Evolutionary conservation across 805 yeast genomes (phyloP).

Genomic region (Candida arabinofermentans): DNA sequence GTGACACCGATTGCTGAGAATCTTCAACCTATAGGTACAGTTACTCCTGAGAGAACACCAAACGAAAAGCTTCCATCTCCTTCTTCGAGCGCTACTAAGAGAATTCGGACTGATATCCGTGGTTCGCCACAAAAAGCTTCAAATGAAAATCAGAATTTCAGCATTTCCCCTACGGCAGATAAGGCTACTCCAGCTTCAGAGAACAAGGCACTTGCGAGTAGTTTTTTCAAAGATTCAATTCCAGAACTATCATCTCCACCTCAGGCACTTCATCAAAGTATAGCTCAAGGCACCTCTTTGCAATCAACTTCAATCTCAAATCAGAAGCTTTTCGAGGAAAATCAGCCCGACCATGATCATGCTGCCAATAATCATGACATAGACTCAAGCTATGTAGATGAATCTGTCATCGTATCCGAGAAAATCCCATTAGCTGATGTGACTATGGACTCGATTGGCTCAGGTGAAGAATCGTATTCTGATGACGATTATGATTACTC

Average conservation of each 20-base stretch:
- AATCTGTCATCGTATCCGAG: slow-evolving; percentile 24
- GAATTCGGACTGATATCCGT: slow-evolving; percentile 15
- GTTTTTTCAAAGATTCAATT: too few relatives aligned
- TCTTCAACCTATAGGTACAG: neutral
- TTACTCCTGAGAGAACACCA: slow-evolving; percentile 8
- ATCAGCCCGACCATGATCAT: neutral
- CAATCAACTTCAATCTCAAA: too few relatives aligned
- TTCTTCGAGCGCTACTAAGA: slow-evolving; percentile 15
- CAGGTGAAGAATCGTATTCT: slow-evolving; percentile 17
- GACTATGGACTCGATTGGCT: slow-evolving; percentile 17
- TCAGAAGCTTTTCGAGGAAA: too few relatives aligned
- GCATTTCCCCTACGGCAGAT: neutral
- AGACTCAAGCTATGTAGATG: slow-evolving; percentile 14
- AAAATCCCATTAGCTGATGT: slow-evolving; percentile 30
- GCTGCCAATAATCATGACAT: neutral
- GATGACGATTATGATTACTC: slow-evolving; percentile 27
- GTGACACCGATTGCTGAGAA: neutral
- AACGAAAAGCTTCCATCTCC: slow-evolving; percentile 8
- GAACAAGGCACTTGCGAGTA: too few relatives aligned
- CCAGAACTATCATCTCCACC: too few relatives aligned
- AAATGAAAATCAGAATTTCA: slow-evolving; percentile 3
- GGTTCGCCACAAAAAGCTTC: slow-evolving; percentile 21
- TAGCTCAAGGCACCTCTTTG: too few relatives aligned
- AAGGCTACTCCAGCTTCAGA: neutral
- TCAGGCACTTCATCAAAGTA: too few relatives aligned